phyloP scores from a whole-genome alignment of 192 early-diverging fungal species.

The Coemansia sp. region DNA sequence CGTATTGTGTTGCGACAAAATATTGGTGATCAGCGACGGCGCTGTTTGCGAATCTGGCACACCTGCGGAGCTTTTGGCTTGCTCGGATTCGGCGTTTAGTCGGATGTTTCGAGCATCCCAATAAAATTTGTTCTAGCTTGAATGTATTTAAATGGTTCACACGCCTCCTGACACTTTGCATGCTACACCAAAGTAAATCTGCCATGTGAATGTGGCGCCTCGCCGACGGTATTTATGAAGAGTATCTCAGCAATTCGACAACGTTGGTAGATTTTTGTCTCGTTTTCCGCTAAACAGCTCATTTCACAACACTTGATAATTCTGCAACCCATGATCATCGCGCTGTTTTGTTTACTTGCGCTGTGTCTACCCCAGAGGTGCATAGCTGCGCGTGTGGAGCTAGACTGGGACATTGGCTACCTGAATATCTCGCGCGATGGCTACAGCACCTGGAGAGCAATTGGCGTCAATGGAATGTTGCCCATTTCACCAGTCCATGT shows the following conservation, averaged over 20 bases:
- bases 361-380: background rate
- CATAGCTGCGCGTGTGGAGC: background rate
- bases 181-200: too few species aligned
- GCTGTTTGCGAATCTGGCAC: slow-evolving; percentile 18
- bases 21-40: slow-evolving; percentile 29
- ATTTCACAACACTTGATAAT: too few species aligned
- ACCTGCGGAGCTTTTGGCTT: slow-evolving; percentile 6
- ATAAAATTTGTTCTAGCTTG: too few species aligned
- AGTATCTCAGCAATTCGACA: too few species aligned
- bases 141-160: too few species aligned
- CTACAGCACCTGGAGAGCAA: slow-evolving; percentile 52
- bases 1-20: slow-evolving; percentile 21
- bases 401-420: slow-evolving; percentile 61
- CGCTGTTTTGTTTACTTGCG: background rate
- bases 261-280: too few species aligned
- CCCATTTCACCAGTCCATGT: slow-evolving; percentile 40
- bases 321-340: background rate
- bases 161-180: too few species aligned
- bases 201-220: too few species aligned
- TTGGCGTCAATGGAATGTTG: slow-evolving; percentile 58
- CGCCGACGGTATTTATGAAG: too few species aligned
- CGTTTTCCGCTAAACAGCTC: too few species aligned
- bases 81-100: slow-evolving; percentile 1
- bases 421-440: slow-evolving; percentile 58
- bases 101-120: background rate